Evolutionary conservation across 1,284 basidiomycete genomes (phyloP), one percentile per base, ranked within the genome.

Genomic region (Leucoagaricus sp.): DNA sequence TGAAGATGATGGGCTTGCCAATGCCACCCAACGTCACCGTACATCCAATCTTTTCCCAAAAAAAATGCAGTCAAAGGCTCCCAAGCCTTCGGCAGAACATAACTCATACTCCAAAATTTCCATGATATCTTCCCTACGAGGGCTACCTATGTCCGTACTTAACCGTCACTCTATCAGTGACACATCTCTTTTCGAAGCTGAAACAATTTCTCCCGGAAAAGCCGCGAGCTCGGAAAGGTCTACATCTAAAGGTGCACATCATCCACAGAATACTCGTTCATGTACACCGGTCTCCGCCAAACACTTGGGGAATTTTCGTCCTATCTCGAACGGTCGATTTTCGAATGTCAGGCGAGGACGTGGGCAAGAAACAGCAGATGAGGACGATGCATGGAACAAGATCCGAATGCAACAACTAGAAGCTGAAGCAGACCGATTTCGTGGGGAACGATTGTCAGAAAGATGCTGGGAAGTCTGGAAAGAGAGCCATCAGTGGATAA

Each of bases 351-450:
- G 42, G 12, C 23, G 26, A 17, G 42, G 60, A 45, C 58, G 72
- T 49, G 75, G 72, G 57, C 74, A 74, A 4, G 81, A 76, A 58
- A 73, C 76, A 21, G 69, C 84, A 21, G 84, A 88, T 63, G 82
- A 86, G 63, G 82, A 87, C 56, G 87, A 89, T 58, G 85, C 87
- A 0, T 93, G 89, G 87, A 84, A 84, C 60, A 87, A 86, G 59
- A 85, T 91, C 44, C 79, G 79, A 64, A 82, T 86, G 75, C 77
- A 80, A 46, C 80, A 83, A 60, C 84, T 90, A 63, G 85, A 91
- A 64, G 76, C 81, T 63, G 81, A 83, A 38, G 90, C 91, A n/a
- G 87, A 85, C 66, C 74, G 75, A 53, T 91, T 86, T 68, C 75
- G 85, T 50, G 74, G 82, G 33, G 82, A 85, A 53, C 77, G 75